Conservation (phyloP, 164 flowering plant species). For the Magnolia officinalis region DNA sequence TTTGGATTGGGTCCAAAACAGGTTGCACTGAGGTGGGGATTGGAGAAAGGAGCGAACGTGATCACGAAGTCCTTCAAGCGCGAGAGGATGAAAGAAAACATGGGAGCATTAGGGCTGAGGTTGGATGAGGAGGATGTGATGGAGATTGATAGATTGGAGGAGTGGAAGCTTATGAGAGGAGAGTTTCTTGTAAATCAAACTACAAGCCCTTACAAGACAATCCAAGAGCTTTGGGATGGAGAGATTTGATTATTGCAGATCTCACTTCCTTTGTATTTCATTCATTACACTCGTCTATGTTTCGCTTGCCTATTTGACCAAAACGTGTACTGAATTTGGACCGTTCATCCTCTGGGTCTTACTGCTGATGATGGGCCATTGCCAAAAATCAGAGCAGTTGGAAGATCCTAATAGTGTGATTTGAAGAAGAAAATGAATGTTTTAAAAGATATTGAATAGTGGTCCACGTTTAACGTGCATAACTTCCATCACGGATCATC, state of each 20-base stretch:
- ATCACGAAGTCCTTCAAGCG: slow-evolving; percentile 66
- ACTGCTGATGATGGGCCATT: too few species aligned
- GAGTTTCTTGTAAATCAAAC: slow-evolving; percentile 52
- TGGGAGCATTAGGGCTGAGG: slow-evolving; percentile 38
- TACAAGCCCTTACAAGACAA: slow-evolving; percentile 64
- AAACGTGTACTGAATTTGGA: too few species aligned
- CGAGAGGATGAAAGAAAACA: slow-evolving; percentile 62
- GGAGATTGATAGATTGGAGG: slow-evolving; percentile 51
- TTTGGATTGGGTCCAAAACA: not conserved
- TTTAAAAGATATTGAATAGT: too few species aligned
- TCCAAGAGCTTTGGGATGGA: slow-evolving; percentile 67
- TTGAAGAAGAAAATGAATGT: too few species aligned
- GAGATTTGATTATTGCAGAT: slow-evolving; percentile 40
- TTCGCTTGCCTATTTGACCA: not conserved
- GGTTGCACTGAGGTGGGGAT: slow-evolving; percentile 78
- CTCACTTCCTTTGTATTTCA: not conserved
- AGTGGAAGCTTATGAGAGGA: slow-evolving; percentile 73
- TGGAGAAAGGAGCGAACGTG: slow-evolving; percentile 63
- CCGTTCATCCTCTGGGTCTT: too few species aligned
- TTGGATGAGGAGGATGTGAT: slow-evolving; percentile 50
- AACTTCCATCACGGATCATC: too few species aligned
- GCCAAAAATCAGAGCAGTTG: too few species aligned
- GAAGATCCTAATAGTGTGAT: too few species aligned
- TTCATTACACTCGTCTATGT: not conserved
- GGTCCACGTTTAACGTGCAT: too few species aligned